Evolutionary conservation across 2,329 filamentous ascomycete genomes (phyloP).

Genomic region (Talaromyces sp.): DNA sequence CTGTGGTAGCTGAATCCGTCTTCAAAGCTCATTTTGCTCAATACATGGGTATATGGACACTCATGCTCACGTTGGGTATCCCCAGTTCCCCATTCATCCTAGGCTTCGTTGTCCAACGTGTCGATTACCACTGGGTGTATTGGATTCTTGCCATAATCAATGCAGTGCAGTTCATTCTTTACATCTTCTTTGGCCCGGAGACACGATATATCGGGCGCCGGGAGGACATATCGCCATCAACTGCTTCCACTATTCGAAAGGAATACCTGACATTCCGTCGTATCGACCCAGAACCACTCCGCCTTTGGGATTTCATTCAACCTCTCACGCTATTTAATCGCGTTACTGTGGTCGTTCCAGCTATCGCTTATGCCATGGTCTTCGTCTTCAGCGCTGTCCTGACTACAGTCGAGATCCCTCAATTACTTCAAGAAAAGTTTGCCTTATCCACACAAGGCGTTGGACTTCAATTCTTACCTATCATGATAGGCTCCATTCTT

Average conservation of each 20-base stretch:
- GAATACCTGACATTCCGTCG: neutral
- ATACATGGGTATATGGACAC: conserved; percentile 48
- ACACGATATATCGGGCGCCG: conserved; percentile 44
- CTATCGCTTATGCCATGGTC: conserved; percentile 50
- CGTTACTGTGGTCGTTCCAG: conserved; percentile 46
- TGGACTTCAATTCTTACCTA: conserved; percentile 56
- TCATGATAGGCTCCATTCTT: conserved; percentile 57
- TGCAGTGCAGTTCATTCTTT: conserved; percentile 49
- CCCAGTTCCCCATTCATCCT: conserved; percentile 36
- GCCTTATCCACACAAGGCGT: conserved; percentile 57
- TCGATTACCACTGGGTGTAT: conserved; percentile 58
- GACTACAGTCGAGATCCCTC: conserved; percentile 54
- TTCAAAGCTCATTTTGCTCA: conserved; percentile 25
- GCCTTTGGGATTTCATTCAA: neutral
- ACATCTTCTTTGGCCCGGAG: conserved; percentile 50
- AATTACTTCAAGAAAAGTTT: conserved; percentile 39
- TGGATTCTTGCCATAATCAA: conserved; percentile 56
- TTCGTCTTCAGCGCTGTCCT: conserved; percentile 52
- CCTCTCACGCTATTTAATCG: conserved; percentile 21
- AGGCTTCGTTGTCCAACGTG: conserved; percentile 46
- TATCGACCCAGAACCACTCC: neutral
- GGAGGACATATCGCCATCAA: conserved; percentile 27
- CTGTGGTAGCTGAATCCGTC: conserved; percentile 55
- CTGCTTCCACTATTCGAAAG: neutral
- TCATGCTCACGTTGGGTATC: conserved; percentile 48